Evolutionary conservation across 306 rosid species (phyloP), one percentile per base, ranked within the genome.

Genomic region (Citrullus colocynthis): DNA sequence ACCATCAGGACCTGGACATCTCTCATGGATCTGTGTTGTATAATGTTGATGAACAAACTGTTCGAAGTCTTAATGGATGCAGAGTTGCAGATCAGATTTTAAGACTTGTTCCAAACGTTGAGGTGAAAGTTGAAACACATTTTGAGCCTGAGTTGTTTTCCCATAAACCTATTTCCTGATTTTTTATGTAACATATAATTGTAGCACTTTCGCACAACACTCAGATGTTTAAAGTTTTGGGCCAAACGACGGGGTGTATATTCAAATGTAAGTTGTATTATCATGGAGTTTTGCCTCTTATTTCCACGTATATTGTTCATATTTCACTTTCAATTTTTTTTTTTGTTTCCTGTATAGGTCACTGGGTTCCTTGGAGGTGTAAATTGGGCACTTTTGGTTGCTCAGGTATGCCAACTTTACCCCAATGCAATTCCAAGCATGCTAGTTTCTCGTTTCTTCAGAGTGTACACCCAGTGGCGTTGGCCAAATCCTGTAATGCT

Each of bases 351-450:
- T 83, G 55, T 83, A 62, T 81, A 95, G 98, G 97, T 95, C 70
- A 95, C 97, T 79, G 98, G 98, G 74, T 95, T 92, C 85, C 99
- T 95, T 80, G 99, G 99, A 39, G 99, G 99, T 79, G 99, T 95
- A 71, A 95, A 95, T 83, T 95, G 97, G 97, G 99, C 99, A 77
- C 88, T 95, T 73, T 86, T 95, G 76, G 97, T 92, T 70, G 97
- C 97, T 89, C 91, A 97, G 81, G 76, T 95, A 62, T 92, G 99
- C 86, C 97, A 95, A 87, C 92, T 95, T 83, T 95, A 95, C 83
- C 99, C 99, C 81, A 92, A 90, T 88, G 99, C 99, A 83, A 92
- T 84, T 81, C 97, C 98, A 67, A 92, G 98, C 84, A 90, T 95
- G 97, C 80, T 95, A 86, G 98, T 95, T 81, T 88, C 98, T 83